phyloP scores from a whole-genome alignment of 2,329 filamentous ascomycete genomes.

The Ascochyta viciae-villosae region DNA sequence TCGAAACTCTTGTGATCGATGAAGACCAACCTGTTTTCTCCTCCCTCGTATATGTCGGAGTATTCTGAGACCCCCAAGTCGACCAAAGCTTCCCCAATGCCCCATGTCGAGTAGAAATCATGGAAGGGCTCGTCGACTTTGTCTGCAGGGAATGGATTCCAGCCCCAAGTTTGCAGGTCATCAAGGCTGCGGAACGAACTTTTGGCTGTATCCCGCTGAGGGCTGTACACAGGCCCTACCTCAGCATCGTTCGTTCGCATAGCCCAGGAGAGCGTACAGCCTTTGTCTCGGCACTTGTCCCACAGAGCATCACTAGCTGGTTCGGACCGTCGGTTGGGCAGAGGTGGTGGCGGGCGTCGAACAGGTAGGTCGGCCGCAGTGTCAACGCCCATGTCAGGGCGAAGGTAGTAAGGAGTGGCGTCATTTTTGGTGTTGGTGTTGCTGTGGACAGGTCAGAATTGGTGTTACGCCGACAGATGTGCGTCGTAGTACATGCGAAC shows the following conservation, averaged over 20 bases:
- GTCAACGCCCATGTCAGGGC: background rate
- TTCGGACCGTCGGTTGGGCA: constrained; percentile 6
- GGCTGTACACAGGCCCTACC: constrained; percentile 16
- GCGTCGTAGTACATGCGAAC: background rate
- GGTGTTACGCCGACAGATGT: background rate
- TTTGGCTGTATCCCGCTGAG: constrained; percentile 11
- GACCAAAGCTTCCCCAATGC: constrained; percentile 22
- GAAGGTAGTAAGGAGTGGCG: background rate
- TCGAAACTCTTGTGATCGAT: constrained; percentile 18
- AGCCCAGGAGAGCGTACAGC: constrained; percentile 20
- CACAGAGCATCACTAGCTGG: constrained; percentile 20
- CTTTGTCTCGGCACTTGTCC: constrained; percentile 17
- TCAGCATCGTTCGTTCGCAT: constrained; percentile 20
- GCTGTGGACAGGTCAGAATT: background rate
- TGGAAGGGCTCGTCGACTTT: constrained; percentile 7
- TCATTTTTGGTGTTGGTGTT: background rate
- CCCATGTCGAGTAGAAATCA: constrained; percentile 24
- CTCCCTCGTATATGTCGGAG: constrained; percentile 20
- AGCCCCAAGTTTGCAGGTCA: constrained; percentile 21
- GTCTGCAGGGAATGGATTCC: constrained; percentile 11
- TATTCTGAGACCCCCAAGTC: constrained; percentile 20
- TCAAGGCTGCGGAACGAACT: constrained; percentile 9
- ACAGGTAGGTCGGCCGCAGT: constrained; percentile 3
- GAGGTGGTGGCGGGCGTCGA: constrained; percentile 16
- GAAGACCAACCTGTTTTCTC: constrained; percentile 19